Evolutionary conservation across 108 stramenopile genomes (phyloP).

Genomic region (Fragilaria crotonensis): DNA sequence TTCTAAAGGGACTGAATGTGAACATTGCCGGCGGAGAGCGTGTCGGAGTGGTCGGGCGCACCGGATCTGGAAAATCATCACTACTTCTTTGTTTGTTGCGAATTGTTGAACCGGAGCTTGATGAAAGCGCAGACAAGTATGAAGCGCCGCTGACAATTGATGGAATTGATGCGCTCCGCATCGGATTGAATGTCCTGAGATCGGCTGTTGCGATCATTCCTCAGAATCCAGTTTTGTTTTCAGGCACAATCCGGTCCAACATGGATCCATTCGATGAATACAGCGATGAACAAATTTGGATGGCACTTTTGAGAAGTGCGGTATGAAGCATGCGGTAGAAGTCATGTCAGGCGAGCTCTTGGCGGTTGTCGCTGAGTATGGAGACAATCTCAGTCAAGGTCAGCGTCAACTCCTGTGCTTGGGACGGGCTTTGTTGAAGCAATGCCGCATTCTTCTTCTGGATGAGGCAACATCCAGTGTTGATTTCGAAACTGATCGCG

Average conservation of each 20-base stretch:
- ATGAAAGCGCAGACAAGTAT: conserved; percentile 21
- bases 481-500: conserved; percentile 80
- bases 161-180: conserved; percentile 73
- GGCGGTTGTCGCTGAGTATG: conserved; percentile 81
- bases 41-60: conserved; percentile 87
- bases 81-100: conserved; percentile 78
- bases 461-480: conserved; percentile 90
- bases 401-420: conserved; percentile 90
- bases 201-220: conserved; percentile 87
- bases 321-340: conserved; percentile 54
- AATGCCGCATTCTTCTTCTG: conserved; percentile 63
- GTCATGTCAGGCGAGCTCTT: conserved; percentile 46
- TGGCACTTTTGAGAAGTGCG: conserved; percentile 64
- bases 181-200: conserved; percentile 81
- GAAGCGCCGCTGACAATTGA: conserved; percentile 72
- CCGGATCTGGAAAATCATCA: conserved; percentile 60
- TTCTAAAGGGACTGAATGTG: conserved; percentile 82
- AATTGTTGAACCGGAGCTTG: conserved; percentile 69
- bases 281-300: conserved; percentile 55
- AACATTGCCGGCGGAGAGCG: conserved; percentile 70
- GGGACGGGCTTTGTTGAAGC: conserved; percentile 83
- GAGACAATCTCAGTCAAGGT: conserved; percentile 87
- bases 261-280: conserved; percentile 81
- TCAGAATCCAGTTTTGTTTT: conserved; percentile 89
- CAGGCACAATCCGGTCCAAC: conserved; percentile 82